A percentile compares a stretch with the other conserved stretches of the same genome.
phyloP scores from a whole-genome alignment of 2,329 filamentous ascomycete genomes.

The Penicillium occitanis region DNA sequence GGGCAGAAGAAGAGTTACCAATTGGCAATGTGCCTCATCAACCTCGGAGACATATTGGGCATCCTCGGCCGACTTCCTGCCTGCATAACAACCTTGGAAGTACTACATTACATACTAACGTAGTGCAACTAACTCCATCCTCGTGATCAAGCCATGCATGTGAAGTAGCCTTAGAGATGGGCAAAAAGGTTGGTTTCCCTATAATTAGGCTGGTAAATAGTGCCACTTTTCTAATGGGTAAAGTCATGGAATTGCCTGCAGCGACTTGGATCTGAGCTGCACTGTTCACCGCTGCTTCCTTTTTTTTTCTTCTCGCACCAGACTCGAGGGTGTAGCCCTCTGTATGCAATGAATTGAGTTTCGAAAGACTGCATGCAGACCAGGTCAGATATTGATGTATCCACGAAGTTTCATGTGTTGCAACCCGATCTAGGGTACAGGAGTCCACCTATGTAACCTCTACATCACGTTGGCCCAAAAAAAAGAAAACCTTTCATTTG shows the following conservation, averaged over 20 bases:
- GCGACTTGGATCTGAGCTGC: neutral
- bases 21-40: neutral
- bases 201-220: neutral
- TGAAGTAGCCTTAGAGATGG: neutral
- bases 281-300: neutral
- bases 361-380: neutral
- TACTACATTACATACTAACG: too few species aligned
- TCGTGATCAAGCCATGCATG: neutral
- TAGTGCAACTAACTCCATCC: too few species aligned
- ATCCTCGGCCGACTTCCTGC: neutral
- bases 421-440: neutral
- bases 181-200: neutral
- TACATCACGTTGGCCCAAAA: too few species aligned
- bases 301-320: neutral
- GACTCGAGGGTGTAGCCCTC: neutral
- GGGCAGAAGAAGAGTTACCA: too few species aligned
- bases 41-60: neutral
- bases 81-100: too few species aligned
- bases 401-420: neutral
- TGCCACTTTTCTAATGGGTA: neutral
- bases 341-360: neutral
- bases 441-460: neutral
- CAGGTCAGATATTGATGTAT: neutral
- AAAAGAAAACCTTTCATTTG: neutral
- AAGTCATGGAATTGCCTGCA: neutral